Base-by-base conservation (phyloP, 208 protist genomes). In the Crithidia expoeki region DNA sequence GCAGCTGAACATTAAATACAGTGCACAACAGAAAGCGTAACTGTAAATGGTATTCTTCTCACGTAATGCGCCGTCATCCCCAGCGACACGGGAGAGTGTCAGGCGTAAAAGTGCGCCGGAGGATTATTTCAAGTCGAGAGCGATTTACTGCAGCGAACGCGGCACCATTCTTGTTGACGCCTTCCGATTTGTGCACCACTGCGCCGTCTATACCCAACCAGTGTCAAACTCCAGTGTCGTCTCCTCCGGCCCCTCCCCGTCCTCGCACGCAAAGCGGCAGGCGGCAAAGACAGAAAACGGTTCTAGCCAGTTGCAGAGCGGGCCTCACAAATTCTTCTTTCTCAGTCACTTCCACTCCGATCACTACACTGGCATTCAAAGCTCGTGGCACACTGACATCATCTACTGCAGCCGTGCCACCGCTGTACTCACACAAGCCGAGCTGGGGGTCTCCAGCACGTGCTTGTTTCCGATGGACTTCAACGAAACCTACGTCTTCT, bases 281-380 rank as follows among this genome's bases (percentile, higher is more conserved):
- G 30, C 11, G 3, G n/a, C n/a, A n/a, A 70, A 64, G 2, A 25
- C 21, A 27, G 16, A 66, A 23, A 52, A 36, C 14, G 32, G 10
- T 14, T 3, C 30, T 32, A 27, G 3, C 1, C 59, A 25, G 16
- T 16, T 44, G 32, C 53, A 27, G 59, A 3, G 27, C 4, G 28
- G 44, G 0, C 21, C 65, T 50, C 69, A 66, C 47, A 52, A 78
- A 4, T 60, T 94, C 34, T 94, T 84, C 73, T 95, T 96, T 72
- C 81, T 97, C 36, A 93, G 83, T 11, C 94, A 97, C 81, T 97
- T 95, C 65, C 94, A 97, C 71, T 95, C 89, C 1, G 94, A 97
- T 68, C 94, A 97, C 71, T 97, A 97, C 80, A 83, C 68, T 16
- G 94, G 94, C 27, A 67, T 89, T 49, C 33, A 42, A 44, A 11